A percentile compares a stretch with the other conserved stretches of the same genome.
phyloP scores from a whole-genome alignment of 2,329 filamentous ascomycete species.

The Botrytis medusae region DNA sequence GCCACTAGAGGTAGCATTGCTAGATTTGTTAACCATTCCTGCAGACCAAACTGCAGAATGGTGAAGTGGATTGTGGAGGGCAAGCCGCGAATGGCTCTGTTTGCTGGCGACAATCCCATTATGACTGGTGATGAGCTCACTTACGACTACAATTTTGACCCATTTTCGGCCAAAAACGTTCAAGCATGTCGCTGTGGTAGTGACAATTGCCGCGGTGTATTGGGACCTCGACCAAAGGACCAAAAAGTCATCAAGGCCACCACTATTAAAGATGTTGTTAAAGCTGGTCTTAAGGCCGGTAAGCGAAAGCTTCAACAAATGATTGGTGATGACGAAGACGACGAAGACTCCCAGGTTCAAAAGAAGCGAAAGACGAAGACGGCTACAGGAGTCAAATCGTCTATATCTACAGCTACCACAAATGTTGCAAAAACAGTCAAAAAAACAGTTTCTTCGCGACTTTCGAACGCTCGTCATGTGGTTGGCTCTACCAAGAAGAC shows the following conservation, averaged over 20 bases:
- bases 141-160: conserved; percentile 81
- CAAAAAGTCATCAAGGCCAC: conserved; percentile 50
- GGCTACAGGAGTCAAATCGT: conserved; percentile 41
- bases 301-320: conserved; percentile 60
- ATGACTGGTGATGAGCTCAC: conserved; percentile 95
- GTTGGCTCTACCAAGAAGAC: conserved; percentile 26
- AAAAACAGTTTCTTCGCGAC: conserved; percentile 41
- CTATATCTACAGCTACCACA: conserved; percentile 38
- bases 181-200: conserved; percentile 65
- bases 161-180: conserved; percentile 67
- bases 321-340: conserved; percentile 41
- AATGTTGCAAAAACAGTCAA: conserved; percentile 44
- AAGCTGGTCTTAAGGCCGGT: conserved; percentile 46
- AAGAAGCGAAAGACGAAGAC: conserved; percentile 52
- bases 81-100: conserved; percentile 93
- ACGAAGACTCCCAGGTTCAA: conserved; percentile 30
- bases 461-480: conserved; percentile 30
- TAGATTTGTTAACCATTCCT: conserved; percentile 97
- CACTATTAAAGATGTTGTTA: conserved; percentile 40
- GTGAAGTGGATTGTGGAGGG: conserved; percentile 96
- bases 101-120: conserved; percentile 85
- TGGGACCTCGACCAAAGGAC: conserved; percentile 61
- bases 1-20: conserved; percentile 94
- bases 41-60: conserved; percentile 95
- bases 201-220: conserved; percentile 61